These are phyloP conservation scores for Ophiocordyceps camponoti-leonardi DNA, from an alignment of 2,329 filamentous ascomycete genomes.

Conservation along the genomic window DNA sequence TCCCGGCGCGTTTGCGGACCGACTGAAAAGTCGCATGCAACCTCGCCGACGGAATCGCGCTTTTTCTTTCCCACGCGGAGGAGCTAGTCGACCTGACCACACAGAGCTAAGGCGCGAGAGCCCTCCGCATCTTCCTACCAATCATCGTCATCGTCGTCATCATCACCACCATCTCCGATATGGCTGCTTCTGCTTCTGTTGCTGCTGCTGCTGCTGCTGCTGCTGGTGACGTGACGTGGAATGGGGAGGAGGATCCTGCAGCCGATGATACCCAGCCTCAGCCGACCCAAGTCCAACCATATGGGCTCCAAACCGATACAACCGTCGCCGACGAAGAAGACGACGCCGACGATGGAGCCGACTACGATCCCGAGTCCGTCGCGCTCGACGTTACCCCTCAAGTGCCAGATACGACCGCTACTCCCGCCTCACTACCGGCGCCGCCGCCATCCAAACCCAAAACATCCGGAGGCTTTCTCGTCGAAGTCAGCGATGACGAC, in stretches of 20 bases:
- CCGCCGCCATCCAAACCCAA: slow-evolving; percentile 32
- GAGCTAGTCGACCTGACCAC: background rate
- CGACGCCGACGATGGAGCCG: slow-evolving; percentile 34
- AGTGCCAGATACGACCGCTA: slow-evolving; percentile 13
- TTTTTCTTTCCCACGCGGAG: no score
- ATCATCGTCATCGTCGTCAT: background rate
- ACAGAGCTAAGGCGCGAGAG: background rate
- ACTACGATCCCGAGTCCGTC: slow-evolving; percentile 42
- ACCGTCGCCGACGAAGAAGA: slow-evolving; percentile 28
- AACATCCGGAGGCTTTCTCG: slow-evolving; percentile 40
- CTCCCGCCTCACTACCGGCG: slow-evolving; percentile 11
- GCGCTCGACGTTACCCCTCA: slow-evolving; percentile 23
- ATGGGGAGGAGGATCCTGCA: slow-evolving; percentile 34
- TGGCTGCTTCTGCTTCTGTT: slow-evolving; percentile 23
- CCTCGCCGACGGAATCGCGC: background rate
- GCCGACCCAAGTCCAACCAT: slow-evolving; percentile 36
- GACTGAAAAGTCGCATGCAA: background rate
- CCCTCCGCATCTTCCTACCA: background rate
- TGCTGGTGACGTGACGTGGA: slow-evolving; percentile 26
- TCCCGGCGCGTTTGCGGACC: background rate
- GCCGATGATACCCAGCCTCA: slow-evolving; percentile 38
- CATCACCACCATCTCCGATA: slow-evolving; percentile 3
- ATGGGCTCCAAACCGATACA: slow-evolving; percentile 29
- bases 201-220: slow-evolving; percentile 21
- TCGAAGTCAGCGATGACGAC: slow-evolving; percentile 40